Percentiles rank a stretch among this genome's conserved stretches.
phyloP scores from a whole-genome alignment of 2,329 filamentous ascomycete genomes.

The Alternaria panax region DNA sequence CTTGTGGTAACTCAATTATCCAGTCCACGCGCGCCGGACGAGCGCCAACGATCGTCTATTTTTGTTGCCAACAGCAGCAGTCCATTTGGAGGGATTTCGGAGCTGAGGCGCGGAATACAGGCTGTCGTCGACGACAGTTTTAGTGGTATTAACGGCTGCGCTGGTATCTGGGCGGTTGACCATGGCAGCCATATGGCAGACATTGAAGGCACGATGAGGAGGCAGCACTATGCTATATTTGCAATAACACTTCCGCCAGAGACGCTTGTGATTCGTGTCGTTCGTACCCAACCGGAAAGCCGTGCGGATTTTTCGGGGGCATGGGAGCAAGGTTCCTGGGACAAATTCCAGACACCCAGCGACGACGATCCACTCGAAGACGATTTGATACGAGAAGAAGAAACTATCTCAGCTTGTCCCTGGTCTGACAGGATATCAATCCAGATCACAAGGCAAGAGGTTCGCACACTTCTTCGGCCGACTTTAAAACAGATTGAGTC shows the following conservation, averaged over 20 bases:
- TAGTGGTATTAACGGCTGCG: conserved; percentile 43
- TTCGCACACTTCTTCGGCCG: conserved; percentile 33
- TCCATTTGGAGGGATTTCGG: conserved; percentile 54
- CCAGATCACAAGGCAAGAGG: conserved; percentile 41
- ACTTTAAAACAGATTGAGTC: conserved; percentile 23
- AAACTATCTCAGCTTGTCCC: conserved; percentile 42
- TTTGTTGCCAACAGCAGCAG: conserved; percentile 55
- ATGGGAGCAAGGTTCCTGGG: conserved; percentile 38
- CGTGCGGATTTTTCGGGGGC: conserved; percentile 27
- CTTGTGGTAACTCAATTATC: conserved; percentile 44
- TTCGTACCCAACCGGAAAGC: conserved; percentile 30
- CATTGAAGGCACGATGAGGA: conserved; percentile 34
- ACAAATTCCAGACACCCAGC: conserved; percentile 30
- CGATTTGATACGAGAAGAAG: conserved; percentile 37
- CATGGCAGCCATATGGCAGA: conserved; percentile 35
- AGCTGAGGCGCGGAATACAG: conserved; percentile 53
- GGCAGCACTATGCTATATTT: conserved; percentile 45
- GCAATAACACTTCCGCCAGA: conserved; percentile 47
- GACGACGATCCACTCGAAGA: conserved; percentile 31
- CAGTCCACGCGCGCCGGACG: conserved; percentile 28
- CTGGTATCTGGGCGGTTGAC: conserved; percentile 50
- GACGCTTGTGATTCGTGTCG: conserved; percentile 39
- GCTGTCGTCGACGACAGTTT: conserved; percentile 44
- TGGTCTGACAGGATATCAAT: conserved; percentile 32
- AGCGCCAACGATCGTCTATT: conserved; percentile 33